These are phyloP conservation scores for Rhizopus delemar DNA, from an alignment of 371 early-diverging fungal species.

Conservation along the genomic window DNA sequence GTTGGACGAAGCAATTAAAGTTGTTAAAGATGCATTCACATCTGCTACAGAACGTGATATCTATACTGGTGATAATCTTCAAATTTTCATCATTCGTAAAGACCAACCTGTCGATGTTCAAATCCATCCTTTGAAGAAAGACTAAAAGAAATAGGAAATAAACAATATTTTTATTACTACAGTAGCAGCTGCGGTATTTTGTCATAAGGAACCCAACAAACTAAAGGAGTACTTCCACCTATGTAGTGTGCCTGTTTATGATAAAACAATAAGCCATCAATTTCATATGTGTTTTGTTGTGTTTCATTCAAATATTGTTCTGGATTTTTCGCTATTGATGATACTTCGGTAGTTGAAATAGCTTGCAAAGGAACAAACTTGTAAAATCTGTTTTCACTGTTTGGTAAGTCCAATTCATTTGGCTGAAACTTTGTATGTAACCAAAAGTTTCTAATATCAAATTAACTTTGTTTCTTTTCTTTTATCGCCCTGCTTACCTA, in stretches of 20 bases:
- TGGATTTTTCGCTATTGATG: constrained; percentile 11
- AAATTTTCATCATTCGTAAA: constrained; percentile 88
- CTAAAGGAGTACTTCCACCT: constrained; percentile 58
- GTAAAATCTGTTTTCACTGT: constrained; percentile 35
- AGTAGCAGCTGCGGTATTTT: background rate
- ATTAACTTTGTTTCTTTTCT: no score
- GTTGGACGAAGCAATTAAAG: constrained; percentile 72
- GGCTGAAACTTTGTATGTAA: constrained; percentile 48
- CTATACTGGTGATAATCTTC: constrained; percentile 98
- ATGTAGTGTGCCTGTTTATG: constrained; percentile 59
- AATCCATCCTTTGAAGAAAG: constrained; percentile 75
- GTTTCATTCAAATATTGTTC: constrained; percentile 27
- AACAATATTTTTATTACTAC: background rate
- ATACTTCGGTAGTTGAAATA: constrained; percentile 30
- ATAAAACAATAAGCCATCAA: constrained; percentile 63
- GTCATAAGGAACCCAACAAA: constrained; percentile 57
- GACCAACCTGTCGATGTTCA: constrained; percentile 75
- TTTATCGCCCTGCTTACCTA: constrained; percentile 31
- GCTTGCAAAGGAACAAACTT: constrained; percentile 36
- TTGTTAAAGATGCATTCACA: constrained; percentile 97
- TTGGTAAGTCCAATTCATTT: constrained; percentile 49
- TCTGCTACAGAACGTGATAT: constrained; percentile 99
- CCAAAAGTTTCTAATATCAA: constrained; percentile 44
- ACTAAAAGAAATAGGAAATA: constrained; percentile 47
- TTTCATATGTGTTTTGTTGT: constrained; percentile 32